Evolutionary conservation across 2,329 filamentous ascomycete species (phyloP).

Genomic region (Chalara sp.): DNA sequence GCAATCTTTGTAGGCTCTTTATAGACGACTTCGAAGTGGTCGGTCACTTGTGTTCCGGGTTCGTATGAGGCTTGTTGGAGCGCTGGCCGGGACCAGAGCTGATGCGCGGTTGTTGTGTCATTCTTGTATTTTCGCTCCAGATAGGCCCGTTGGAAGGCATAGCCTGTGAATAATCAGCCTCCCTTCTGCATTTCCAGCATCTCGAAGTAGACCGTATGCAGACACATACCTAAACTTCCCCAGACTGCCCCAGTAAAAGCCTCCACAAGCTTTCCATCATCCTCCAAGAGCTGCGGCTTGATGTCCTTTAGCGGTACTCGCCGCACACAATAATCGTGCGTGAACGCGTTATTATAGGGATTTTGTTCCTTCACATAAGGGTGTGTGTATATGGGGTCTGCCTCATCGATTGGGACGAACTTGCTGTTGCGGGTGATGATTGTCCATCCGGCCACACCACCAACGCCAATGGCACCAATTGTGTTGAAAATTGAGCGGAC

Average conservation of each 20-base stretch:
- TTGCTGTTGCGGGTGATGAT: conserved; percentile 17
- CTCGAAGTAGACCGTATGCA: not conserved
- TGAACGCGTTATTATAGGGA: conserved; percentile 52
- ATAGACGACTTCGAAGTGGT: conserved; percentile 67
- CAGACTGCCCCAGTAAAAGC: conserved; percentile 25
- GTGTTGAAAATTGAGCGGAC: conserved; percentile 15
- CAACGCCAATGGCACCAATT: conserved; percentile 13
- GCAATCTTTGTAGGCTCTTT: conserved; percentile 54
- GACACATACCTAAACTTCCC: conserved; percentile 40
- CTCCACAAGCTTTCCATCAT: conserved; percentile 51
- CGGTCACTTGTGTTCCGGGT: conserved; percentile 56
- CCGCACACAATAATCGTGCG: conserved; percentile 58
- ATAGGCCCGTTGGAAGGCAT: conserved; percentile 49
- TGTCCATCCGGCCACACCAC: conserved; percentile 15
- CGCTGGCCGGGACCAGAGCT: conserved; percentile 54
- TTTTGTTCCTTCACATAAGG: conserved; percentile 53
- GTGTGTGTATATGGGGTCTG: conserved; percentile 55
- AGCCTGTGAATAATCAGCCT: conserved; percentile 27
- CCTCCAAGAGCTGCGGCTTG: conserved; percentile 58
- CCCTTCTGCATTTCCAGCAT: not conserved
- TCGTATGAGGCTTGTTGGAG: conserved; percentile 52
- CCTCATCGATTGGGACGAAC: conserved; percentile 47
- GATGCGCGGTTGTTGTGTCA: conserved; percentile 44
- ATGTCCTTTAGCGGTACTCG: conserved; percentile 57
- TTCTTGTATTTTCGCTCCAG: conserved; percentile 52